Evolutionary conservation across 768 basidiomycete species (phyloP), one percentile per base, ranked within the genome.

Genomic region (Tricholoma bakamatsutake): DNA sequence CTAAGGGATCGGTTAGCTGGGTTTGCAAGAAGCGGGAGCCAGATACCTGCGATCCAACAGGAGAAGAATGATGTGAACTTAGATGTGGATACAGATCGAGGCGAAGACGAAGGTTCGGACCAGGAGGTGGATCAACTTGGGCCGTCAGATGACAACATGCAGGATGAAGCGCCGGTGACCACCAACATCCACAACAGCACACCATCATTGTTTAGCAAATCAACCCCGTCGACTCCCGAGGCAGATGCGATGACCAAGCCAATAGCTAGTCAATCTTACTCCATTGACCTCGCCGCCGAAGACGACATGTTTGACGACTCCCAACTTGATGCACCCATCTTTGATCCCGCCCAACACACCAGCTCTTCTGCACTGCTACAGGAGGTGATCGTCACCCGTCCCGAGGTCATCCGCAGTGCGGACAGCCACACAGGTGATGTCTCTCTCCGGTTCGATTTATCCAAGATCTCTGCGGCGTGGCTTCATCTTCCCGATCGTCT

Each of bases 21-120:
- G 10, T 89, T 84, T 69, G 77, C 84, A 10, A 73, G 82, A 59
- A 65, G 64, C 34, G 82, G 81, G 37, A 77, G 74, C 57, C 75
- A 71, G 43, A 24, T 62, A 17, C 57, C 59, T 27, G 57, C 30
- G 37, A 58, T 62, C 2, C 54, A 63, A 39, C 59, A 65, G n/a
- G 55, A 62, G 1, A 69, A 67, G 34, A 61, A 58, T 33, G 66
- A 67, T 34, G 51, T 43, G 24, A 55, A 53, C 5, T 28, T 49
- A 12, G 34, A 45, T 1, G 28, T 52, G 27, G 6, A 33, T 11
- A 0, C 9, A 12, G 24, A 39, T 8, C 24, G 17, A 0, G 24
- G 1, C 42, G 51, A 40, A 30, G 8, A 13, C 8, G 50, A 37
- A 3, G 39, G 5, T 12, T 40, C 27, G 10, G 51, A 52, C 10